phyloP scores from a whole-genome alignment of 495 filamentous ascomycete genomes.

The Penicillium cataractarum region DNA sequence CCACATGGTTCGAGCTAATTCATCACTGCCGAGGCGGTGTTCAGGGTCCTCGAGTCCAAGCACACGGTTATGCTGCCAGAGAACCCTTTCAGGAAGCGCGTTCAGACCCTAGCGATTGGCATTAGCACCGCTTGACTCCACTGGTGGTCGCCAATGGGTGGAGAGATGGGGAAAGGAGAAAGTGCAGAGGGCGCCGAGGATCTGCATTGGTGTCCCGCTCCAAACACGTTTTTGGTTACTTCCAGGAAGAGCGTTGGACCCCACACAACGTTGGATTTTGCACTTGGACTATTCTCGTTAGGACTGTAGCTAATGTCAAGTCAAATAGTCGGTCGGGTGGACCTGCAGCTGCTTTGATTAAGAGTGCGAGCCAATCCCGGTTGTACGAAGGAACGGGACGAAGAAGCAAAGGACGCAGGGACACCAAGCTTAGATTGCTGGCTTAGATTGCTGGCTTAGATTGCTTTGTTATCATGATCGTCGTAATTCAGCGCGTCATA shows the following conservation, averaged over 20 bases:
- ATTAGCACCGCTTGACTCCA: conserved; percentile 10
- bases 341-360: background rate
- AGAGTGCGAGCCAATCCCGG: background rate
- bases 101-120: conserved; percentile 15
- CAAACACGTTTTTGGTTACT: conserved; percentile 2
- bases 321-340: conserved; percentile 22
- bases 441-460: no score
- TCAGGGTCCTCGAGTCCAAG: conserved; percentile 15
- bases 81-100: background rate
- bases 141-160: conserved; percentile 14
- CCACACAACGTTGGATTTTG: conserved; percentile 13
- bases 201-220: conserved; percentile 18
- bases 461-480: background rate
- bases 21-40: background rate
- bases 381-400: no score
- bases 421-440: no score
- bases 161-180: background rate
- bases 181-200: conserved; percentile 15
- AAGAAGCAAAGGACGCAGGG: background rate
- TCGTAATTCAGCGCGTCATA: background rate
- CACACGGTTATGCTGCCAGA: conserved; percentile 10
- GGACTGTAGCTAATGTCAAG: conserved; percentile 12
- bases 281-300: conserved; percentile 2
- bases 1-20: conserved; percentile 17
- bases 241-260: conserved; percentile 10